Evolutionary conservation across 108 stramenopile genomes (phyloP).

Genomic region (Pseudonitzschia delicatissima): DNA sequence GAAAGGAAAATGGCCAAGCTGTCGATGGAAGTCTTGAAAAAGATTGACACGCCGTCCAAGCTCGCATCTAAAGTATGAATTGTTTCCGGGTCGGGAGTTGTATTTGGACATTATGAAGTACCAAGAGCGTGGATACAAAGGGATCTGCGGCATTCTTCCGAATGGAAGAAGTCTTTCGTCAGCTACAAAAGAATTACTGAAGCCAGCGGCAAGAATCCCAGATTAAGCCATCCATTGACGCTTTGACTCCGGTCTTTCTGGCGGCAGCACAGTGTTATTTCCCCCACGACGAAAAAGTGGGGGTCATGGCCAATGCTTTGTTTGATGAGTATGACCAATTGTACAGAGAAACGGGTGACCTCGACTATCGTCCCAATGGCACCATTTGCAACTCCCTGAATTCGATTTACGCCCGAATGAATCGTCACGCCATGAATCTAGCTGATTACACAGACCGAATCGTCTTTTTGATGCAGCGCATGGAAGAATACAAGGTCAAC

Average conservation of each 20-base stretch:
- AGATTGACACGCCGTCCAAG: not conserved
- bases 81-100: not conserved
- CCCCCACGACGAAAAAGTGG: not conserved
- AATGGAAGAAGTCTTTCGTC: conserved; percentile 6
- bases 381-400: conserved; percentile 5
- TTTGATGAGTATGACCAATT: conserved; percentile 8
- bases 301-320: conserved; percentile 1
- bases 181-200: conserved; percentile 21
- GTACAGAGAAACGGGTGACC: conserved; percentile 16
- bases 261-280: conserved; percentile 8
- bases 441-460: not conserved
- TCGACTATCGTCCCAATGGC: conserved; percentile 5
- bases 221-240: conserved; percentile 9
- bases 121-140: not conserved
- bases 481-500: conserved; percentile 1
- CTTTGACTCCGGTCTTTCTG: conserved; percentile 1
- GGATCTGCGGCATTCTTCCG: not conserved
- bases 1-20: not conserved
- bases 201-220: not conserved
- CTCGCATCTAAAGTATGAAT: not conserved
- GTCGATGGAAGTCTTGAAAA: not conserved
- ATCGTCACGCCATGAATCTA: not conserved
- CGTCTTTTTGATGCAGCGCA: not conserved
- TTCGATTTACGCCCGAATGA: conserved; percentile 10
- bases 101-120: not conserved